These are phyloP conservation scores for Aspergillus conjunctus DNA, from an alignment of 495 filamentous ascomycete genomes.

Conservation along the genomic window DNA sequence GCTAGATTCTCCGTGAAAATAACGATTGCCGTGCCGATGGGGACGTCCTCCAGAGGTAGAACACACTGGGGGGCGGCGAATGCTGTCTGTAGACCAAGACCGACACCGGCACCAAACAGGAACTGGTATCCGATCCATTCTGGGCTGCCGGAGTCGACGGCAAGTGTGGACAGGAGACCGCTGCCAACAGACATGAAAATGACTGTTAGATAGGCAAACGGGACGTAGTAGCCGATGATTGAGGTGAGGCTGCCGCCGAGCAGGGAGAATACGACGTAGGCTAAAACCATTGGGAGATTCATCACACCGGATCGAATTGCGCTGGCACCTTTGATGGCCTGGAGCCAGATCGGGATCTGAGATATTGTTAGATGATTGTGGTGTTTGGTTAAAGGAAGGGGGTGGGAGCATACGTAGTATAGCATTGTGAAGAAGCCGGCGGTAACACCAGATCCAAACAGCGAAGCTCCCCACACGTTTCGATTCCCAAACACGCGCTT, in stretches of 20 bases:
- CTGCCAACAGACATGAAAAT: conserved; percentile 61
- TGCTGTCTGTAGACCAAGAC: conserved; percentile 34
- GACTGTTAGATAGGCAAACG: conserved; percentile 60
- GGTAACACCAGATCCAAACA: conserved; percentile 29
- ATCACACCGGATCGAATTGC: conserved; percentile 35
- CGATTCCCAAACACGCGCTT: conserved; percentile 55
- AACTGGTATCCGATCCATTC: conserved; percentile 37
- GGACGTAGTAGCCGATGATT: conserved; percentile 39
- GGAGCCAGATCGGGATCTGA: conserved; percentile 43
- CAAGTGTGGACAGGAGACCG: conserved; percentile 43
- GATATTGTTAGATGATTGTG: background rate
- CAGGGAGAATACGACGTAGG: conserved; percentile 23
- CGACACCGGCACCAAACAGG: conserved; percentile 29
- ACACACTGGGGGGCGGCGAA: conserved; percentile 66
- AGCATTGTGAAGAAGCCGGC: conserved; percentile 35
- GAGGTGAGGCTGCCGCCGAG: conserved; percentile 25
- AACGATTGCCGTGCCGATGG: conserved; percentile 62
- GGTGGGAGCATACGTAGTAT: conserved; percentile 9
- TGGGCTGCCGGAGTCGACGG: conserved; percentile 15
- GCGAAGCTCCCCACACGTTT: conserved; percentile 51
- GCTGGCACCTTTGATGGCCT: conserved; percentile 35
- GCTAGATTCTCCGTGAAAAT: conserved; percentile 68
- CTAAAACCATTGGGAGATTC: conserved; percentile 32
- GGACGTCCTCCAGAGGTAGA: conserved; percentile 58
- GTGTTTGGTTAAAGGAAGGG: conserved; percentile 14